Evolutionary conservation across 2,329 filamentous ascomycete species (phyloP).

Genomic region (Ophiosphaerella herpotricha): DNA sequence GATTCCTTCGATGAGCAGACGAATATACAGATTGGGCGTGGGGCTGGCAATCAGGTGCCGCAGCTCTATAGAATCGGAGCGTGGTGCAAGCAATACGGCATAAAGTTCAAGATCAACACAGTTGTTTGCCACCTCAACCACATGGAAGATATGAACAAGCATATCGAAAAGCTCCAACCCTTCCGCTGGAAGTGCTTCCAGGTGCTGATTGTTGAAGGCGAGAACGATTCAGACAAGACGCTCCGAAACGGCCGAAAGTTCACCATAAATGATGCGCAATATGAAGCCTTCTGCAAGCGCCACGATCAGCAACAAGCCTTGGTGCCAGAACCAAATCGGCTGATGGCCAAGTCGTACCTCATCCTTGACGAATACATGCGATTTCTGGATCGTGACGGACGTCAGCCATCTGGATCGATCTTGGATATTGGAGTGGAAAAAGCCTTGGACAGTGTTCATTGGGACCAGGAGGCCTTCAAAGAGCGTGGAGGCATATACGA

Average conservation of each 20-base stretch:
- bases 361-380: conserved; percentile 58
- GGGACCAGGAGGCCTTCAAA: conserved; percentile 53
- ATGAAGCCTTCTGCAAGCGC: conserved; percentile 50
- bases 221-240: conserved; percentile 53
- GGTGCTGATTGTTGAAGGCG: conserved; percentile 57
- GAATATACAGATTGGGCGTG: conserved; percentile 58
- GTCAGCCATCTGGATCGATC: conserved; percentile 40
- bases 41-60: conserved; percentile 46
- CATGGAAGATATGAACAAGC: conserved; percentile 48
- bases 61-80: conserved; percentile 51
- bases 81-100: conserved; percentile 54
- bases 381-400: conserved; percentile 49
- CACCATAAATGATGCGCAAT: conserved; percentile 55
- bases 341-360: conserved; percentile 59
- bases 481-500: conserved; percentile 56
- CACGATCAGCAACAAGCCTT: conserved; percentile 49
- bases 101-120: conserved; percentile 64
- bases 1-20: conserved; percentile 59
- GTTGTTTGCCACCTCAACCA: conserved; percentile 57
- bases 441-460: conserved; percentile 52
- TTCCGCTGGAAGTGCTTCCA: conserved; percentile 64
- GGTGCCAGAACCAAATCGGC: conserved; percentile 52
- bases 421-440: conserved; percentile 54
- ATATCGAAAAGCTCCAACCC: conserved; percentile 49
- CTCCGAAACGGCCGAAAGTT: conserved; percentile 49